These are phyloP conservation scores for Paramyrothecium roridum DNA, from an alignment of 2,329 filamentous ascomycete genomes.

Conservation along the genomic window DNA sequence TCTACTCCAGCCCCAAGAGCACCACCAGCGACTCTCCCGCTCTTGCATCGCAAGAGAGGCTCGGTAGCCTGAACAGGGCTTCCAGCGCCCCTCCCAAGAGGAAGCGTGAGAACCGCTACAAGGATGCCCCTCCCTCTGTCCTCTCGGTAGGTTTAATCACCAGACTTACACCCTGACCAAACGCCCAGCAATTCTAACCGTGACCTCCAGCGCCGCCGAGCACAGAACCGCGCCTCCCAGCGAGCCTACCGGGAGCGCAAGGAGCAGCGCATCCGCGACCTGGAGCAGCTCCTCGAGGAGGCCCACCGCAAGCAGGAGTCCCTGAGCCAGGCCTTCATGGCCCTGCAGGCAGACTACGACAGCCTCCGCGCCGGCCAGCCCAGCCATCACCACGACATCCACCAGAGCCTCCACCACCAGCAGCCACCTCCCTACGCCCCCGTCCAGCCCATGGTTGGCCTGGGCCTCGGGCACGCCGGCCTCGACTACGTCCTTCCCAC, in stretches of 20 bases:
- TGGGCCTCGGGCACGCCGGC: background rate
- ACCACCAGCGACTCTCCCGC: constrained; percentile 7
- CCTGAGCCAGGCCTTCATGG: constrained; percentile 50
- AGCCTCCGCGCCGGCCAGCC: constrained; percentile 21
- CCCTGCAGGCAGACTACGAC: constrained; percentile 43
- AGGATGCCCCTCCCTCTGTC: constrained; percentile 48
- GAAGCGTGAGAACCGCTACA: constrained; percentile 50
- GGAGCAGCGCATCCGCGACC: constrained; percentile 60
- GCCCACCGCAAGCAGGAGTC: constrained; percentile 53
- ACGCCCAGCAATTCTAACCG: constrained; percentile 3
- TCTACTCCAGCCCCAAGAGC: constrained; percentile 9
- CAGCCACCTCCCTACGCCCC: background rate
- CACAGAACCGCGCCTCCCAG: constrained; percentile 28
- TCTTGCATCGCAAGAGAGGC: background rate
- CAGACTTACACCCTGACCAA: background rate
- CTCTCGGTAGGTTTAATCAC: constrained; percentile 37
- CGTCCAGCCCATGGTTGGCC: background rate
- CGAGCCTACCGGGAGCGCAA: constrained; percentile 28
- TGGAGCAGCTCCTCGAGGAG: constrained; percentile 53
- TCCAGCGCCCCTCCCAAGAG: constrained; percentile 30
- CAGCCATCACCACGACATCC: background rate
- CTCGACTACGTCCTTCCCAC: background rate
- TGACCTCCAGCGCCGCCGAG: constrained; percentile 20
- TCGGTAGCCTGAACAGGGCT: background rate
- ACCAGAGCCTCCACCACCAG: background rate